These are phyloP conservation scores for Cladosporium oxysporum DNA, from an alignment of 2,329 filamentous ascomycete genomes.

Conservation along the genomic window DNA sequence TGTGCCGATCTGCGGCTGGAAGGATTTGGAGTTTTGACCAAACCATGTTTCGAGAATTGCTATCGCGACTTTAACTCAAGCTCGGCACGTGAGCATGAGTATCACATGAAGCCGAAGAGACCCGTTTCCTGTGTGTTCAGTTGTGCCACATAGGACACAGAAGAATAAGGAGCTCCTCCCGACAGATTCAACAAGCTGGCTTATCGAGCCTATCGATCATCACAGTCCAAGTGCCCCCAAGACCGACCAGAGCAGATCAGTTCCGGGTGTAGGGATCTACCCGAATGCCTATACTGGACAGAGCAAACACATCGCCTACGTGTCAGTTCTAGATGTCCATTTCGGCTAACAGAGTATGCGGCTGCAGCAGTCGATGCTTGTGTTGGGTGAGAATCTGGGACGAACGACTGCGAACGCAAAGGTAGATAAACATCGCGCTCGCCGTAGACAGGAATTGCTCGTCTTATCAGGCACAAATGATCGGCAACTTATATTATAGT, in stretches of 20 bases:
- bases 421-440: background rate
- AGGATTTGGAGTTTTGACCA: background rate
- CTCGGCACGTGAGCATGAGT: conserved; percentile 3
- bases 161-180: background rate
- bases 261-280: background rate
- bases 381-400: background rate
- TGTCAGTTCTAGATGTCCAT: background rate
- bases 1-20: conserved; percentile 4
- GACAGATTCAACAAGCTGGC: background rate
- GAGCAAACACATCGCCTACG: background rate
- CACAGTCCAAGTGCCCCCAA: background rate
- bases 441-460: background rate
- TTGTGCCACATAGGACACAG: background rate
- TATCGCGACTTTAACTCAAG: background rate
- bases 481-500: background rate
- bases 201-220: background rate
- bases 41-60: conserved; percentile 2
- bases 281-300: background rate
- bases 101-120: conserved; percentile 2
- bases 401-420: conserved; percentile 13
- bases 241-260: background rate
- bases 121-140: background rate
- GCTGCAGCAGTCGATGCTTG: background rate
- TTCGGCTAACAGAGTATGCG: background rate
- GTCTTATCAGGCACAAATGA: background rate